These are phyloP conservation scores for Cerrena zonata DNA, from an alignment of 1,284 basidiomycete genomes.

Conservation along the genomic window DNA sequence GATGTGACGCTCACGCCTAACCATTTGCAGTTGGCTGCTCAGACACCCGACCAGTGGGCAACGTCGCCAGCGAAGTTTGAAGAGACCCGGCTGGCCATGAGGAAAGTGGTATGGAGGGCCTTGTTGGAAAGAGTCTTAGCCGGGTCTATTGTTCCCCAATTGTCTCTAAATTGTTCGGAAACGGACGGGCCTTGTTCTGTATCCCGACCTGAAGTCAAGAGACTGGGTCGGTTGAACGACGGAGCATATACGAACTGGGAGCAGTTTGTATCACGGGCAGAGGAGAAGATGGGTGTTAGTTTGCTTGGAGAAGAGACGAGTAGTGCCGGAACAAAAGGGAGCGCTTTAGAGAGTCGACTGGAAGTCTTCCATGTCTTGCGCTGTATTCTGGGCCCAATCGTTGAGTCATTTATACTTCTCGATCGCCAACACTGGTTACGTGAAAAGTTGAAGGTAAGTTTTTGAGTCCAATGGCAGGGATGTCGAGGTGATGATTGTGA, in stretches of 20 bases:
- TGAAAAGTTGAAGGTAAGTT: constrained; percentile 24
- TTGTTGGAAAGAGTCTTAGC: constrained; percentile 28
- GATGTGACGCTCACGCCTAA: constrained; percentile 26
- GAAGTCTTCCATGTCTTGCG: constrained; percentile 36
- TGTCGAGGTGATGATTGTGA: background rate
- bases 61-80: constrained; percentile 20
- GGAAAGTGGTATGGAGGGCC: constrained; percentile 64
- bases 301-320: constrained; percentile 33
- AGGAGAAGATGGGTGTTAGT: background rate
- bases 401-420: constrained; percentile 36
- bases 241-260: constrained; percentile 30
- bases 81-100: constrained; percentile 40
- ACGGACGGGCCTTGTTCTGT: constrained; percentile 22
- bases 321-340: constrained; percentile 12
- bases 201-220: constrained; percentile 2
- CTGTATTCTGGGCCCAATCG: constrained; percentile 35
- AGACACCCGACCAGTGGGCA: constrained; percentile 38
- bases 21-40: constrained; percentile 53
- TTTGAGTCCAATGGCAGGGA: background rate
- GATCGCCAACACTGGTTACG: constrained; percentile 34
- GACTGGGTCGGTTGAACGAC: constrained; percentile 32
- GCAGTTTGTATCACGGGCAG: constrained; percentile 25
- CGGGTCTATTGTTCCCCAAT: constrained; percentile 18
- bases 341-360: constrained; percentile 24
- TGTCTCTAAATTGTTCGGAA: constrained; percentile 36